A percentile compares a stretch with the other conserved stretches of the same genome.
Conservation (phyloP, 352 stramenopile species). For the Nothophytophthora sp. region DNA sequence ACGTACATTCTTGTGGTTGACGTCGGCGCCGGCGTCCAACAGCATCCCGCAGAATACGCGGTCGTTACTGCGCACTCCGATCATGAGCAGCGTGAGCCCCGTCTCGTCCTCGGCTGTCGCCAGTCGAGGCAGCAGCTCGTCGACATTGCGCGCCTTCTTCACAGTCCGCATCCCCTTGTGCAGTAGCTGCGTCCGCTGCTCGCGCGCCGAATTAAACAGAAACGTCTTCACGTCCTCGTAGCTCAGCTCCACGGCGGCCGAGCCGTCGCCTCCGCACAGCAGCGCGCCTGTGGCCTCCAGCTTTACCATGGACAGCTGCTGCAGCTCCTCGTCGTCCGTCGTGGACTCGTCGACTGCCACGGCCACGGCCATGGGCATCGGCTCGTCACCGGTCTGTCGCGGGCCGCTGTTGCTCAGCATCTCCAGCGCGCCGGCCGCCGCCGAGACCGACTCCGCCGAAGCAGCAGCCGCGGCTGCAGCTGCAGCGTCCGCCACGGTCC, state of each 20-base stretch:
- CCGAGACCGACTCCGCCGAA: conserved; percentile 9
- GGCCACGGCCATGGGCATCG: conserved; percentile 33
- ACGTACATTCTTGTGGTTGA: conserved; percentile 83
- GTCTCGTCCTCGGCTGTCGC: conserved; percentile 71
- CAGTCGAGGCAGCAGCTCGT: conserved; percentile 50
- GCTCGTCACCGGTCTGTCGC: conserved; percentile 19
- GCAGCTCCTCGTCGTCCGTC: conserved; percentile 78
- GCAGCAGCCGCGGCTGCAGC: neutral
- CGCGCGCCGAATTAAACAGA: conserved; percentile 60
- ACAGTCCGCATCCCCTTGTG: conserved; percentile 64
- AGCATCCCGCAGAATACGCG: conserved; percentile 58
- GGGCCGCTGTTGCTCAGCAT: conserved; percentile 22
- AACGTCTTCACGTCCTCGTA: conserved; percentile 65
- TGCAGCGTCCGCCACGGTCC: conserved; percentile 7
- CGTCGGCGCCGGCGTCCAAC: conserved; percentile 68
- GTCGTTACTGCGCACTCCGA: conserved; percentile 68
- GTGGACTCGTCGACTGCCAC: conserved; percentile 63
- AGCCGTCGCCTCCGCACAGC: conserved; percentile 24
- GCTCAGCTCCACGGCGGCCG: conserved; percentile 38
- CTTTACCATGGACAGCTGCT: conserved; percentile 65
- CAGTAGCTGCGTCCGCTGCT: conserved; percentile 50
- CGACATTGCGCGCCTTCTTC: conserved; percentile 46
- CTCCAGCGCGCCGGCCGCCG: conserved; percentile 21
- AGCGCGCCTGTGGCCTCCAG: conserved; percentile 24
- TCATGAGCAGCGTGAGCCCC: conserved; percentile 86